Conservation (phyloP, 2,329 filamentous ascomycete species). For the Aspergillus sp. region DNA sequence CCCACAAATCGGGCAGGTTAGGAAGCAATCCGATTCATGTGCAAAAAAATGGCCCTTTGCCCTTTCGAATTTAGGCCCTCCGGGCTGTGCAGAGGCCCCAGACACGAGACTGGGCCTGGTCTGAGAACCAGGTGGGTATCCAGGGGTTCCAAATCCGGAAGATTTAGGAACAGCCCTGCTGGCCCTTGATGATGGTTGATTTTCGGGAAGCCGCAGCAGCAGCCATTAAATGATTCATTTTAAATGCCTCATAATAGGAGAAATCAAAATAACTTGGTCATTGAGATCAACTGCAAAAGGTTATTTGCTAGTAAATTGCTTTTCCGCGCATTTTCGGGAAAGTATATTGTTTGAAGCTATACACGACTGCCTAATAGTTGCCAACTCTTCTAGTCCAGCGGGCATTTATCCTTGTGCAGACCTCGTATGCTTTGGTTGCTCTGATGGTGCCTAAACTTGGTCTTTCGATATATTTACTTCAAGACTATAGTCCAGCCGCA, state of each 20-base stretch:
- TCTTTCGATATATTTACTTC: no score
- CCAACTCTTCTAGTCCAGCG: neutral
- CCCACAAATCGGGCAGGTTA: slow-evolving; percentile 15
- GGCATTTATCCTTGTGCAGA: no score
- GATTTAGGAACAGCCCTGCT: slow-evolving; percentile 7
- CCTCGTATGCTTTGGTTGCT: no score
- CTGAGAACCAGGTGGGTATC: neutral
- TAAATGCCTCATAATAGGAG: neutral
- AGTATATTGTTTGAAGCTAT: no score
- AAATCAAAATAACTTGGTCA: neutral
- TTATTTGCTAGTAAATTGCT: no score
- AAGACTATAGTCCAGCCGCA: neutral
- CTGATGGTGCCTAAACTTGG: no score
- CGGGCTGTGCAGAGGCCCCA: slow-evolving; percentile 6
- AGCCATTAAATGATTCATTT: neutral
- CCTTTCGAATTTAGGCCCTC: neutral
- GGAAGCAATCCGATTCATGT: slow-evolving; percentile 10
- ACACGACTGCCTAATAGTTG: neutral
- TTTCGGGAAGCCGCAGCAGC: slow-evolving; percentile 4
- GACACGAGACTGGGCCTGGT: slow-evolving; percentile 3
- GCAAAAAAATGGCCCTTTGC: neutral
- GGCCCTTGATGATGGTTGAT: neutral
- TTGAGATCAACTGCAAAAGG: neutral
- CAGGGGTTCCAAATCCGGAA: slow-evolving; percentile 12
- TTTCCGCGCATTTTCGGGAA: no score